Evolutionary conservation across 352 stramenopile genomes (phyloP).

Genomic region (Lagenidium sp.): DNA sequence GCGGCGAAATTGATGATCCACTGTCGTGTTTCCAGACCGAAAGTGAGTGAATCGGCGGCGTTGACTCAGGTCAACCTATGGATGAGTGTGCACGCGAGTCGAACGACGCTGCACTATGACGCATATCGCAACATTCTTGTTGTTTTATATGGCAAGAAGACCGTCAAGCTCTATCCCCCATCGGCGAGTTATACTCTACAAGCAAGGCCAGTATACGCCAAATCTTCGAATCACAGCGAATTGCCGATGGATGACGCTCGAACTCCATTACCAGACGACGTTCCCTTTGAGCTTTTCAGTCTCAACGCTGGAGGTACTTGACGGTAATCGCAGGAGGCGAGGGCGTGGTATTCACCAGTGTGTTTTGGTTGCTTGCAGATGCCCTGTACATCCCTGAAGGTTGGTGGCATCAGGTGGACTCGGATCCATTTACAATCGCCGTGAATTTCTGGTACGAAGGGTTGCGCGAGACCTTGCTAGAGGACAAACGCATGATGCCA

Average conservation of each 20-base stretch:
- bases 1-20: no score
- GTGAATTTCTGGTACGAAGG: constrained; percentile 82
- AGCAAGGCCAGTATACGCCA: constrained; percentile 52
- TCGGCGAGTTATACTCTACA: constrained; percentile 43
- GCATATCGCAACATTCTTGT: constrained; percentile 74
- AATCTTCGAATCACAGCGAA: constrained; percentile 76
- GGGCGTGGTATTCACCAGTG: no score
- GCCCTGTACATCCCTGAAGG: constrained; percentile 74
- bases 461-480: constrained; percentile 35
- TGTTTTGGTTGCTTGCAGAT: constrained; percentile 17
- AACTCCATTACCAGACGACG: no score
- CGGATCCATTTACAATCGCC: constrained; percentile 61
- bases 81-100: constrained; percentile 50
- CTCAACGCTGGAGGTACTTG: constrained; percentile 41
- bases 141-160: constrained; percentile 63
- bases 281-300: constrained; percentile 23
- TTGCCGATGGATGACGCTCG: no score
- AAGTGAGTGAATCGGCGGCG: no score
- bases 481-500: constrained; percentile 26
- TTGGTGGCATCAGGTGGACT: constrained; percentile 84
- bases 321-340: no score
- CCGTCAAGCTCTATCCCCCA: constrained; percentile 59
- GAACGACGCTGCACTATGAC: constrained; percentile 75
- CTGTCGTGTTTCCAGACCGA: no score
- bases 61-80: constrained; percentile 82